Base-by-base conservation (phyloP, 257 asterid genomes). In the Ligustrum vulgare region DNA sequence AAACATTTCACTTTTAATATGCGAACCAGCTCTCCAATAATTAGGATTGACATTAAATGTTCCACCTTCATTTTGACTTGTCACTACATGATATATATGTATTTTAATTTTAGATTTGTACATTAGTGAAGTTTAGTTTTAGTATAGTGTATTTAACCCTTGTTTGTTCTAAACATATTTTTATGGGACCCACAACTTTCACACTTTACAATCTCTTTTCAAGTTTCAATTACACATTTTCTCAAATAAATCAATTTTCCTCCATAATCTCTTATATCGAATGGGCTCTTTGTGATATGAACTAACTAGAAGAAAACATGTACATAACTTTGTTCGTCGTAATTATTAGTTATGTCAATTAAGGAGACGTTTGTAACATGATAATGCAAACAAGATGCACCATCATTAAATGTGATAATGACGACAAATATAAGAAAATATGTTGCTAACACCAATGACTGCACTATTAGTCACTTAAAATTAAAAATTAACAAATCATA, bases 51-150 rank as follows among this genome's bases (percentile, higher is more conserved):
- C 68, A 33, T 75, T 78, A 66, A 65, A n/a, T 54, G 37, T 39
- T 54, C 76, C 78, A 78, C 78, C 63, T 64, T 28, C 54, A 10
- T 49, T 74, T 81, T 84, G 80, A 80, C 81, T 75, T 78, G 5
- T 54, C 69, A 20, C 72, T 22, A 31, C 51, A 37, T 9, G 43
- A 37, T 37, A 37, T 37, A 37, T 37, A 37, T 37, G 12, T 37
- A 37, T 3, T 39, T 39, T 39, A 39, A 39, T 39, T 8, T 39
- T 9, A 2, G 10, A 39, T 39, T 43, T 43, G 51, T 12, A 43
- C 3, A 3, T 43, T 43, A 43, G 18, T 43, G 18, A 12, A 13
- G 51, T 43, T 41, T 41, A 41, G 2, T 11, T 11, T 41, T 41
- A 2, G 49, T 41, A 11, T 41, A 43, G 51, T 43, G 18, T 43